These are phyloP conservation scores for Achlya hypogyna DNA, from an alignment of 352 stramenopile genomes.

Conservation along the genomic window DNA sequence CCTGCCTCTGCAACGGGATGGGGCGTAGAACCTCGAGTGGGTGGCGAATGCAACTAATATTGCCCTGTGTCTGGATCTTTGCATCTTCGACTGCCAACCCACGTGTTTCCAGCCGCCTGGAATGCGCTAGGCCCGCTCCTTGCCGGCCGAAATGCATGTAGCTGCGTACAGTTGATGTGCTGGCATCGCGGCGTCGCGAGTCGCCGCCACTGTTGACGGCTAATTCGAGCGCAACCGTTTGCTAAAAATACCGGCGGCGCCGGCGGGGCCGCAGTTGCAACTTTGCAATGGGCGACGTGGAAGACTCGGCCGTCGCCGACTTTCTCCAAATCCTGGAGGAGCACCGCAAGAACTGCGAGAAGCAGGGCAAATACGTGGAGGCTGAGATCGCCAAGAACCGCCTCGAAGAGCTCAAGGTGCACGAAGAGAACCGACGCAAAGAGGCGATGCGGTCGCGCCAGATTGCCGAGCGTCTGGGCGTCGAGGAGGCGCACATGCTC, in stretches of 20 bases:
- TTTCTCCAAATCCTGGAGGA: conserved; percentile 89
- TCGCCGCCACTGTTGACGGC: not conserved
- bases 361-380: conserved; percentile 95
- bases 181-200: too few species aligned
- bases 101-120: too few species aligned
- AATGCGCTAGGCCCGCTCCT: too few species aligned
- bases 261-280: too few species aligned
- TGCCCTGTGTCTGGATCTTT: too few species aligned
- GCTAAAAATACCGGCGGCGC: too few species aligned
- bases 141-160: too few species aligned
- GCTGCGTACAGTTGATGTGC: too few species aligned
- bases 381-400: conserved; percentile 95
- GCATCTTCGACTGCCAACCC: too few species aligned
- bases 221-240: not conserved
- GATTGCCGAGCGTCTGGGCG: conserved; percentile 89
- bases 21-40: too few species aligned
- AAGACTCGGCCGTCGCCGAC: conserved; percentile 76
- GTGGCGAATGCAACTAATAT: too few species aligned
- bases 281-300: conserved; percentile 32
- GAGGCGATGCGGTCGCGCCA: conserved; percentile 93
- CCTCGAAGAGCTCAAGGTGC: conserved; percentile 93
- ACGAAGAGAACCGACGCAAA: conserved; percentile 91
- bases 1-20: too few species aligned
- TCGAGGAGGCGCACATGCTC: conserved; percentile 97
- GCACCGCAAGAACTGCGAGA: conserved; percentile 95